Evolutionary conservation across 768 basidiomycete genomes (phyloP).

Genomic region (Hydnomerulius pinastri): DNA sequence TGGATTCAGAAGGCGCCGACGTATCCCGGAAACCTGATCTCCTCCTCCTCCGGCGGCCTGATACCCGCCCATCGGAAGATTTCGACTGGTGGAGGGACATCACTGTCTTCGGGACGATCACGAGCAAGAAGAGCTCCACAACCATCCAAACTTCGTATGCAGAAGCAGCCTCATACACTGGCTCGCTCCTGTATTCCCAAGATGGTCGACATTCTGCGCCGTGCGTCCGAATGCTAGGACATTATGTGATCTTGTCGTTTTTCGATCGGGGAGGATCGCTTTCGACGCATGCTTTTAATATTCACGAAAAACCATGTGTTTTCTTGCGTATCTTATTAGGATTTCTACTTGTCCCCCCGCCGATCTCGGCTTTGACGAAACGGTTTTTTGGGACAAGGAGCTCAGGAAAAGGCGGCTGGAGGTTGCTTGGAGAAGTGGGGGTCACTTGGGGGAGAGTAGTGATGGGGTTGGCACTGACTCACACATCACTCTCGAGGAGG

Average conservation of each 20-base stretch:
- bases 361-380: not conserved
- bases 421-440: too few relatives aligned
- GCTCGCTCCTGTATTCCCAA: not conserved
- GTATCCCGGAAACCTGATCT: not conserved
- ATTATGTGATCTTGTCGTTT: not conserved
- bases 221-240: not conserved
- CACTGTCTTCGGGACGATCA: not conserved
- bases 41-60: too few relatives aligned
- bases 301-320: not conserved
- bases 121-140: not conserved
- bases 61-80: not conserved
- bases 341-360: not conserved
- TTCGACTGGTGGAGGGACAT: conserved; percentile 1
- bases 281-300: not conserved
- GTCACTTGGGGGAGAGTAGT: too few relatives aligned
- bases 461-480: not conserved
- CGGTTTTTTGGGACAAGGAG: not conserved
- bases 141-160: not conserved
- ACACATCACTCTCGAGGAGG: not conserved
- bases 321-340: not conserved
- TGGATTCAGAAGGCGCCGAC: not conserved
- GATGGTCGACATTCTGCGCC: not conserved
- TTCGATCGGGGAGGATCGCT: not conserved
- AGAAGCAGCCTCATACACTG: not conserved
- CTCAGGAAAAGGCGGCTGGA: not conserved